phyloP scores from a whole-genome alignment of 345 rosid species.

The Linum usitatissimum region DNA sequence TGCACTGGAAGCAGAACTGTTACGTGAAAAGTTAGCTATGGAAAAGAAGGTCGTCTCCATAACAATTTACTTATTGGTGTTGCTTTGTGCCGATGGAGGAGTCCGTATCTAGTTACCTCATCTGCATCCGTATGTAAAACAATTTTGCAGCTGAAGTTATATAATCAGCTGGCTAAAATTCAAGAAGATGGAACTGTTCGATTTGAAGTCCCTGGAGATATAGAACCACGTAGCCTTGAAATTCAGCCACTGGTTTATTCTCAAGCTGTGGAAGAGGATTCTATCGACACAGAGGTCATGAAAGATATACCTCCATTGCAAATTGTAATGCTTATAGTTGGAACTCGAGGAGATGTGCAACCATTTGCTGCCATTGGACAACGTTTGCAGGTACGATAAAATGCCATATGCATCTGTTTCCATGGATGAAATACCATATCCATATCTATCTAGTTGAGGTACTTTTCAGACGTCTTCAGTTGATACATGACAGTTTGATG shows the following conservation, averaged over 20 bases:
- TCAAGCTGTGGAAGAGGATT: slow-evolving; percentile 22
- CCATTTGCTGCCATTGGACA: slow-evolving; percentile 59
- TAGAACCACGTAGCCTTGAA: slow-evolving; percentile 21
- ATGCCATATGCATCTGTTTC: neutral
- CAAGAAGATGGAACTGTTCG: slow-evolving; percentile 44
- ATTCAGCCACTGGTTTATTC: slow-evolving; percentile 16
- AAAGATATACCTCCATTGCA: slow-evolving; percentile 33
- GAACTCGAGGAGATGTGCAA: slow-evolving; percentile 62
- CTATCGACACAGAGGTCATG: slow-evolving; percentile 14
- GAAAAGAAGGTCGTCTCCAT: slow-evolving; percentile 32
- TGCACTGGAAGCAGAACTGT: slow-evolving; percentile 21
- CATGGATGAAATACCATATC: neutral
- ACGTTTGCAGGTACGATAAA: slow-evolving; percentile 37
- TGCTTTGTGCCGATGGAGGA: too few relatives aligned
- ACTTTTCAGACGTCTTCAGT: neutral
- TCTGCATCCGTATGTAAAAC: neutral
- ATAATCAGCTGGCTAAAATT: slow-evolving; percentile 28
- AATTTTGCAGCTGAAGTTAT: slow-evolving; percentile 37
- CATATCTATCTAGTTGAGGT: too few relatives aligned
- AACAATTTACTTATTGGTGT: too few relatives aligned
- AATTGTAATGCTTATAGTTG: slow-evolving; percentile 56
- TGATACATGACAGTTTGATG: slow-evolving; percentile 7
- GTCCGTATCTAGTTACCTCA: too few relatives aligned
- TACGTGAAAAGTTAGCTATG: slow-evolving; percentile 36
- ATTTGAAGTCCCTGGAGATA: slow-evolving; percentile 37